phyloP scores from a whole-genome alignment of 2,329 filamentous ascomycete species.

The Cladophialophora psammophila region DNA sequence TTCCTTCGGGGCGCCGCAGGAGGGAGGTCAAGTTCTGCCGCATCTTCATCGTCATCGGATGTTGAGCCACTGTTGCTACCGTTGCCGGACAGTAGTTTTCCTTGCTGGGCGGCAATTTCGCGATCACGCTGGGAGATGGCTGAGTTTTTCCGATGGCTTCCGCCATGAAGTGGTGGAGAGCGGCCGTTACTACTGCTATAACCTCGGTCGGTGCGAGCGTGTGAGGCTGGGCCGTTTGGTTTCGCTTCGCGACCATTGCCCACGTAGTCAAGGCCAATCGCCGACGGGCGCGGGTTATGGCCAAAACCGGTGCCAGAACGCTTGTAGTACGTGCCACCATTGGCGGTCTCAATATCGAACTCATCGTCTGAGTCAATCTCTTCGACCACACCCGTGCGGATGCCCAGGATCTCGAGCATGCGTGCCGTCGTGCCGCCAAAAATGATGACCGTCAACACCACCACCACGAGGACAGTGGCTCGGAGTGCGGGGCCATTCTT shows the following conservation, averaged over 20 bases:
- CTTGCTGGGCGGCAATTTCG: conserved; percentile 55
- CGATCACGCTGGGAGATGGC: conserved; percentile 54
- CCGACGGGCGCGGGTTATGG: conserved; percentile 73
- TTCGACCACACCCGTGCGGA: conserved; percentile 93
- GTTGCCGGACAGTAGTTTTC: conserved; percentile 60
- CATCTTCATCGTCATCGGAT: conserved; percentile 59
- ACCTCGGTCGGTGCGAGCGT: conserved; percentile 47
- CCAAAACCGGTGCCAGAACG: conserved; percentile 79
- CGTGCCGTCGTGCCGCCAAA: conserved; percentile 96
- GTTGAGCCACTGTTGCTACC: conserved; percentile 44
- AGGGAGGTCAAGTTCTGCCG: conserved; percentile 66
- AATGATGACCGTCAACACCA: conserved; percentile 97
- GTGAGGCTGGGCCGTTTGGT: conserved; percentile 40
- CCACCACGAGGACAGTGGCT: conserved; percentile 95
- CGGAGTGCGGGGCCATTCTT: conserved; percentile 82
- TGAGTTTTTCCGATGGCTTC: conserved; percentile 61
- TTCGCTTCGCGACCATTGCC: conserved; percentile 48
- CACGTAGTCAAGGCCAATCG: conserved; percentile 62
- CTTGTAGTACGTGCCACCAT: conserved; percentile 78
- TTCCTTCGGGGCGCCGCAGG: conserved; percentile 57
- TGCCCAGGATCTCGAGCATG: conserved; percentile 98
- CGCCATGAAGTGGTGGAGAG: conserved; percentile 54
- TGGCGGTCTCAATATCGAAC: conserved; percentile 88
- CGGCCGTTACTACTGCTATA: conserved; percentile 66
- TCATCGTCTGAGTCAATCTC: conserved; percentile 98